phyloP scores from a whole-genome alignment of 2,329 filamentous ascomycete species.

The Tolypocladium guangdongense region DNA sequence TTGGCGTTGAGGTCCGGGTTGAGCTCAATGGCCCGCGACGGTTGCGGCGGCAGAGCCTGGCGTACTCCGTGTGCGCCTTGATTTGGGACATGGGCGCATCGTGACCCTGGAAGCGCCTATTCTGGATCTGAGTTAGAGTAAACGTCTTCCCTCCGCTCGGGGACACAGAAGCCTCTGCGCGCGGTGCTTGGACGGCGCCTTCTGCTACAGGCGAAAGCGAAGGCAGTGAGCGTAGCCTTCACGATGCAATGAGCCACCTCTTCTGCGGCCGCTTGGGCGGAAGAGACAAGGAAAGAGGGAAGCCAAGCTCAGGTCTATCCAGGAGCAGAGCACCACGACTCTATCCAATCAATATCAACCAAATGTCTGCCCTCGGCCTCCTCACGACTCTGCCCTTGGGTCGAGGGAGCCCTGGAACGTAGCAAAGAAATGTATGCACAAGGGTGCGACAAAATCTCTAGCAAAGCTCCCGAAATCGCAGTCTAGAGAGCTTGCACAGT shows the following conservation, averaged over 20 bases:
- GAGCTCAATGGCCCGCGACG: conserved; percentile 13
- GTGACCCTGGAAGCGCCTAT: conserved; percentile 20
- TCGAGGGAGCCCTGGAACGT: neutral
- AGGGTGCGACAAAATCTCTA: neutral
- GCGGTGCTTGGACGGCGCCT: conserved; percentile 1
- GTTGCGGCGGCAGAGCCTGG: conserved; percentile 15
- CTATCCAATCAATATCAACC: neutral
- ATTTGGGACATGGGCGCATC: conserved; percentile 18
- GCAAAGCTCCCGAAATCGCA: neutral
- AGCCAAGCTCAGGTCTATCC: neutral
- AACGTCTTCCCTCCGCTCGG: conserved; percentile 8
- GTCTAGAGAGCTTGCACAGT: neutral
- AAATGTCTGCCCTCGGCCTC: too few relatives aligned
- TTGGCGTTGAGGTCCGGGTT: conserved; percentile 14
- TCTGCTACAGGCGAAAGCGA: conserved; percentile 4
- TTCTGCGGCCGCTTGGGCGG: neutral
- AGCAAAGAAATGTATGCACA: neutral
- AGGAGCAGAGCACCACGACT: neutral
- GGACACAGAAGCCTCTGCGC: neutral
- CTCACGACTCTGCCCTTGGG: neutral
- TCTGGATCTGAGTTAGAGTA: conserved; percentile 21
- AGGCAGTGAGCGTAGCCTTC: conserved; percentile 3
- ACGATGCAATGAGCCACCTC: neutral
- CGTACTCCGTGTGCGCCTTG: conserved; percentile 26
- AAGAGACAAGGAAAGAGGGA: neutral